Conservation (phyloP, 192 early-diverging fungal species). For the Coemansia reversa region DNA sequence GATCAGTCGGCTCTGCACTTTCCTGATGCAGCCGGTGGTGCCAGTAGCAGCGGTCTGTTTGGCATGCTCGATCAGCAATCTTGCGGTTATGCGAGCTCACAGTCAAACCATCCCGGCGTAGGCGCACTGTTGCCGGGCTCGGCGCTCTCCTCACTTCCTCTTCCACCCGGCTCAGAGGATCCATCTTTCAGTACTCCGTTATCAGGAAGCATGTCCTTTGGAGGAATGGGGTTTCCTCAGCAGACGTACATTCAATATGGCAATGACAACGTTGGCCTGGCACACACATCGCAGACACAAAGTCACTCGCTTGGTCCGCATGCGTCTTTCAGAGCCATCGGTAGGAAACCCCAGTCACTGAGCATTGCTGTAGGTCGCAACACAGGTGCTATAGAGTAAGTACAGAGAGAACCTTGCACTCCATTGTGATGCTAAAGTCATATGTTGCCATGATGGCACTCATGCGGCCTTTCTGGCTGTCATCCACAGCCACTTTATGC, state of each 20-base stretch:
- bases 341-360: conserved; percentile 47
- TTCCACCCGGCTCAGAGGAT: conserved; percentile 29
- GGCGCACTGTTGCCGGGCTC: conserved; percentile 5
- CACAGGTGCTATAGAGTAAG: conserved; percentile 43
- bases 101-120: conserved; percentile 1
- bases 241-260: background rate
- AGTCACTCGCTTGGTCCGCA: conserved; percentile 28
- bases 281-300: conserved; percentile 1
- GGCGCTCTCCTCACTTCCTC: conserved; percentile 32
- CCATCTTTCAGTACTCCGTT: conserved; percentile 19
- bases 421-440: conserved; percentile 4
- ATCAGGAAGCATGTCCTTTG: conserved; percentile 15
- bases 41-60: conserved; percentile 32
- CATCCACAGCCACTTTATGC: conserved; percentile 37
- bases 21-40: conserved; percentile 12
- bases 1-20: conserved; percentile 22
- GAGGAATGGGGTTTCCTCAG: conserved; percentile 20
- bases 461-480: conserved; percentile 15
- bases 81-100: conserved; percentile 1
- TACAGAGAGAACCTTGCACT: conserved; percentile 1
- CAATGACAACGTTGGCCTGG: background rate
- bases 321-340: conserved; percentile 11
- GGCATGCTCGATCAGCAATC: conserved; percentile 44
- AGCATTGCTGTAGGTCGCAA: conserved; percentile 40
- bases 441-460: conserved; percentile 18